Evolutionary conservation across 2,329 filamentous ascomycete genomes (phyloP).

Genomic region (Cladosporium sp.): DNA sequence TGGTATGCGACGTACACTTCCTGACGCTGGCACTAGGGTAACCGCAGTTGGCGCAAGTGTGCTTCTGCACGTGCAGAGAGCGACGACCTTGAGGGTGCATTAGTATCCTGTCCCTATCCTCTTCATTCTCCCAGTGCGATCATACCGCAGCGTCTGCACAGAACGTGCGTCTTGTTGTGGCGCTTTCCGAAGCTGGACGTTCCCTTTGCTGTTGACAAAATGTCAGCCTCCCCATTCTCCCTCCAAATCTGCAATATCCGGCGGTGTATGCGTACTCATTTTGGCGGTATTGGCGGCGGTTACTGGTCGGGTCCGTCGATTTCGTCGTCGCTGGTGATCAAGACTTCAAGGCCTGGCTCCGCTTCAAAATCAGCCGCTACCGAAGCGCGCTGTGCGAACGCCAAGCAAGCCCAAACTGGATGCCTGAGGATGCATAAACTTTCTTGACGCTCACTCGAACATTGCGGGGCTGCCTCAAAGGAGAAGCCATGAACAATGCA

Average conservation of each 20-base stretch:
- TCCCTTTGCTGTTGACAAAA: slow-evolving; percentile 58
- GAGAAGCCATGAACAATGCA: too few species aligned
- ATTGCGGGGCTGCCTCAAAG: too few species aligned
- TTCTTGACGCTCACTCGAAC: too few species aligned
- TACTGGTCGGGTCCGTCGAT: slow-evolving; percentile 32
- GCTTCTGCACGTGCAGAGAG: slow-evolving; percentile 99
- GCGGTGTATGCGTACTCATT: slow-evolving; percentile 18
- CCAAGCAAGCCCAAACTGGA: too few species aligned
- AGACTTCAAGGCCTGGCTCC: slow-evolving; percentile 3
- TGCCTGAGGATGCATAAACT: background rate
- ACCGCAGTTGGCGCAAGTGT: slow-evolving; percentile 92
- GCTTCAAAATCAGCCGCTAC: background rate
- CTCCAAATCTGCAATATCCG: slow-evolving; percentile 1
- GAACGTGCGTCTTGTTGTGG: slow-evolving; percentile 97
- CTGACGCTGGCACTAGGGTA: slow-evolving; percentile 96
- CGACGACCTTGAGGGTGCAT: slow-evolving; percentile 65
- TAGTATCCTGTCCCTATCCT: slow-evolving; percentile 18
- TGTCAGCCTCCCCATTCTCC: slow-evolving; percentile 39
- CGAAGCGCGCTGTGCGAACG: background rate
- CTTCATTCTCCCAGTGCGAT: slow-evolving; percentile 31
- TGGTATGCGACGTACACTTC: slow-evolving; percentile 75
- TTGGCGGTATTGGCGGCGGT: slow-evolving; percentile 15
- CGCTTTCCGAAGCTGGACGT: slow-evolving; percentile 70
- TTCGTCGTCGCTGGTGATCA: slow-evolving; percentile 11
- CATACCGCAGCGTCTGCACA: slow-evolving; percentile 98